These are phyloP conservation scores for Incumbomyces delicatus DNA, from an alignment of 2,329 filamentous ascomycete species.

Conservation along the genomic window DNA sequence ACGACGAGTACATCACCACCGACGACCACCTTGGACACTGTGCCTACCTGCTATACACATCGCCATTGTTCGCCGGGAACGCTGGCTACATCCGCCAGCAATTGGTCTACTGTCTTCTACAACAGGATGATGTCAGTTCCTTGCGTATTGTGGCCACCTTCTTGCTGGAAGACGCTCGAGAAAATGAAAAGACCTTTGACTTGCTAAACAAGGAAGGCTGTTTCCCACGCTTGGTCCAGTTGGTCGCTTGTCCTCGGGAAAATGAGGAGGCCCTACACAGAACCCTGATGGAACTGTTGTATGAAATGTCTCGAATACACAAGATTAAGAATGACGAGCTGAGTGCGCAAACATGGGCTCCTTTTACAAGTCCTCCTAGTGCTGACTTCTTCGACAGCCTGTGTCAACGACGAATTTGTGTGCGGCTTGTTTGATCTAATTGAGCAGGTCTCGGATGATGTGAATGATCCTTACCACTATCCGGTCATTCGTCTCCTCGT, in stretches of 20 bases:
- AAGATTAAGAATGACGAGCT: slow-evolving; percentile 68
- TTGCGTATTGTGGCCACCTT: slow-evolving; percentile 76
- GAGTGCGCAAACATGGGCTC: slow-evolving; percentile 39
- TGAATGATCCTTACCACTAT: slow-evolving; percentile 89
- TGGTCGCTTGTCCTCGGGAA: slow-evolving; percentile 57
- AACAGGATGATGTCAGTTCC: slow-evolving; percentile 76
- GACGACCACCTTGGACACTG: slow-evolving; percentile 71
- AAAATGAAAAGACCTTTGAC: slow-evolving; percentile 67
- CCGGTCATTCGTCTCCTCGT: slow-evolving; percentile 87
- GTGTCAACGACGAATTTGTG: slow-evolving; percentile 68
- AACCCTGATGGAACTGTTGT: slow-evolving; percentile 75
- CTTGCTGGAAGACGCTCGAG: slow-evolving; percentile 75
- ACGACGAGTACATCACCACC: slow-evolving; percentile 7
- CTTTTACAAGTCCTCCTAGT: neutral
- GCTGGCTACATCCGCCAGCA: slow-evolving; percentile 83
- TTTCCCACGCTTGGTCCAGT: slow-evolving; percentile 72
- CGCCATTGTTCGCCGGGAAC: slow-evolving; percentile 63
- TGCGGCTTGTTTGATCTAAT: slow-evolving; percentile 76
- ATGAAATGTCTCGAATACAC: slow-evolving; percentile 94
- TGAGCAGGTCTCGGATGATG: slow-evolving; percentile 77
- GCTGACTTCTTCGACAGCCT: slow-evolving; percentile 29
- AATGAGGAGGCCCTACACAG: slow-evolving; percentile 64
- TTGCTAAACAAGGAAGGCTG: slow-evolving; percentile 80
- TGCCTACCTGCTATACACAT: slow-evolving; percentile 66
- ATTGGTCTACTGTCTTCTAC: slow-evolving; percentile 79